phyloP scores from a whole-genome alignment of 176 grass and related monocot genomes.

The Aegilops bicornis region DNA sequence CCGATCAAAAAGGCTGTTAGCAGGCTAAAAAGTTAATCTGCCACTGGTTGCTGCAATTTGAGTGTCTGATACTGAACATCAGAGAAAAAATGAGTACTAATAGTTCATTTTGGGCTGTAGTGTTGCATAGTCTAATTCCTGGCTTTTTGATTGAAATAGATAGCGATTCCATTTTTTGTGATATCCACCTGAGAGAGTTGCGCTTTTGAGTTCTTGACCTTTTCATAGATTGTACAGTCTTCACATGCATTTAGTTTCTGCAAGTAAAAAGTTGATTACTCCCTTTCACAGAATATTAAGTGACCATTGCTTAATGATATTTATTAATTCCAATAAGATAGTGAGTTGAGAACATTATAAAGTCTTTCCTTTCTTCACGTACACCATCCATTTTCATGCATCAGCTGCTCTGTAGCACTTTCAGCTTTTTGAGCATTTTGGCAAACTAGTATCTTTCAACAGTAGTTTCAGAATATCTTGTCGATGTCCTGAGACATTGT shows the following conservation, averaged over 20 bases:
- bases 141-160: neutral
- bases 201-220: neutral
- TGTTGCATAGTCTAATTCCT: neutral
- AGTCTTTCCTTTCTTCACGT: neutral
- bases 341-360: neutral
- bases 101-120: neutral
- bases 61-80: neutral
- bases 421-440: neutral
- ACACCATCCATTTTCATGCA: neutral
- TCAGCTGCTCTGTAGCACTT: neutral
- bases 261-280: neutral
- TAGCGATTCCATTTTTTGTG: neutral
- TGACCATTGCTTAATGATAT: neutral
- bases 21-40: neutral
- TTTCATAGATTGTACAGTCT: neutral
- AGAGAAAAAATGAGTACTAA: neutral
- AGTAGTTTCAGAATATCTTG: slow-evolving; percentile 1
- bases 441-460: neutral
- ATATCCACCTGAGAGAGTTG: neutral
- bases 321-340: neutral
- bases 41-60: neutral
- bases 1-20: neutral
- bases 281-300: neutral
- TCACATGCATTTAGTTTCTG: neutral
- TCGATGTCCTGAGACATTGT: slow-evolving; percentile 17